Conservation (phyloP, 129 eudicot species). For the Apium graveolens region DNA sequence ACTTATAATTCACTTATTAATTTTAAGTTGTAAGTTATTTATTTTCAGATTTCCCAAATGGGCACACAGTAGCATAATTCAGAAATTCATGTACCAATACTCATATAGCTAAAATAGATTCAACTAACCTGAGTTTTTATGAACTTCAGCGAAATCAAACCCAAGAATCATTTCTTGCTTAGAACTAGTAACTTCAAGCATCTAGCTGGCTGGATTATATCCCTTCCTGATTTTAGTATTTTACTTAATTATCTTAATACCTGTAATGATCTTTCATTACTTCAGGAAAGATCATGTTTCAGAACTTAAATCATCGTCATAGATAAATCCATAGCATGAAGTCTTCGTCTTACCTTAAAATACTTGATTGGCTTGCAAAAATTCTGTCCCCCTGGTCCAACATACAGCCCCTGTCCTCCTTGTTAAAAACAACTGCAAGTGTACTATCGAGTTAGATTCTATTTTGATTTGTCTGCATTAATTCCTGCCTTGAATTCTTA, state of each 20-base stretch:
- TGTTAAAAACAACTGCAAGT: constrained; percentile 57
- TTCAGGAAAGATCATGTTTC: neutral
- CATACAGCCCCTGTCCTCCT: constrained; percentile 72
- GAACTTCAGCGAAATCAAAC: constrained; percentile 46
- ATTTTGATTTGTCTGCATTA: too few relatives aligned
- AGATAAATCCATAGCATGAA: neutral
- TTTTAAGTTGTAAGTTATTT: too few relatives aligned
- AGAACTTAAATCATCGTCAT: neutral
- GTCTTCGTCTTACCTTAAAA: constrained; percentile 35
- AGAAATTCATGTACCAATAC: neutral
- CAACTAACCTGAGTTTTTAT: constrained; percentile 45
- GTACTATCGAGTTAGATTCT: constrained; percentile 4
- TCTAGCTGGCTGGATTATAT: constrained; percentile 83
- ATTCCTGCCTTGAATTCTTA: neutral
- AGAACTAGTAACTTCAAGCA: constrained; percentile 61
- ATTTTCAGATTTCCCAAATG: too few relatives aligned
- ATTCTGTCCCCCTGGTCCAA: constrained; percentile 60
- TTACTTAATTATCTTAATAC: too few relatives aligned
- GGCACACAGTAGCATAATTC: too few relatives aligned
- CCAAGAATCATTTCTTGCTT: constrained; percentile 55
- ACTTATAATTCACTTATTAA: too few relatives aligned
- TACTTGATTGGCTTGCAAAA: constrained; percentile 54
- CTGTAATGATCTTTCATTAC: too few relatives aligned
- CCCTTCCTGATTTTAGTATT: constrained; percentile 52
- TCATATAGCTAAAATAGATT: neutral